phyloP scores from a whole-genome alignment of 2,329 filamentous ascomycete species.

The Aspergillus pseudoterreus region DNA sequence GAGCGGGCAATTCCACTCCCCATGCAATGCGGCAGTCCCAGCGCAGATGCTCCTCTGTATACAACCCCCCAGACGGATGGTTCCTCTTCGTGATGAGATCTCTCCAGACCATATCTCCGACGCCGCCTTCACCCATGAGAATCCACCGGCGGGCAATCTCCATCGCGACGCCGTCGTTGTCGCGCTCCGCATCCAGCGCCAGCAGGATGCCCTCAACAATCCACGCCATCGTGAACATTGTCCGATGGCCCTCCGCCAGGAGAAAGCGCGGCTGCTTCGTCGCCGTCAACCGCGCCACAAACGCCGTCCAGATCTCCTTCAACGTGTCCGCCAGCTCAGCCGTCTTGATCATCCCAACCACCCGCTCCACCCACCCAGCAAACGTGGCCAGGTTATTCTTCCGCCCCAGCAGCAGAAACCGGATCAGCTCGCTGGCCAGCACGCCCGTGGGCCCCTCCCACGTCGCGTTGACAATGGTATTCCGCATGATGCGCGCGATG shows the following conservation, averaged over 20 bases:
- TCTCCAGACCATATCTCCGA: slow-evolving; percentile 26
- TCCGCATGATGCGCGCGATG: slow-evolving; percentile 62
- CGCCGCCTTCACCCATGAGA: slow-evolving; percentile 24
- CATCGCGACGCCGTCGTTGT: slow-evolving; percentile 26
- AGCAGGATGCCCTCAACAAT: slow-evolving; percentile 34
- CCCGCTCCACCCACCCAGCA: slow-evolving; percentile 42
- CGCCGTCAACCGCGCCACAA: slow-evolving; percentile 12
- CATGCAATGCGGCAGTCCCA: slow-evolving; percentile 7
- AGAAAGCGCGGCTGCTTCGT: slow-evolving; percentile 15
- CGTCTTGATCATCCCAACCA: slow-evolving; percentile 12
- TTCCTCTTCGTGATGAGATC: slow-evolving; percentile 11
- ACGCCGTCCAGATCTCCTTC: slow-evolving; percentile 14
- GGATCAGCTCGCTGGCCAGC: slow-evolving; percentile 53
- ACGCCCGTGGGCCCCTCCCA: slow-evolving; percentile 74
- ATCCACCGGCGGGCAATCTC: slow-evolving; percentile 40
- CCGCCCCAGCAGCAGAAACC: slow-evolving; percentile 23
- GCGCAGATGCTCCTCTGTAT: slow-evolving; percentile 3
- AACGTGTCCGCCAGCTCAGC: slow-evolving; percentile 7
- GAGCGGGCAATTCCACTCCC: slow-evolving; percentile 7
- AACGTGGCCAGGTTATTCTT: slow-evolving; percentile 25
- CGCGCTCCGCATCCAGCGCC: slow-evolving; percentile 36
- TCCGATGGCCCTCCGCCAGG: slow-evolving; percentile 29
- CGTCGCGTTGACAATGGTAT: slow-evolving; percentile 55
- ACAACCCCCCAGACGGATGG: neutral
- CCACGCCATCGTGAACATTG: slow-evolving; percentile 35